phyloP scores from a whole-genome alignment of 164 flowering plant genomes.

The Annona cherimola region DNA sequence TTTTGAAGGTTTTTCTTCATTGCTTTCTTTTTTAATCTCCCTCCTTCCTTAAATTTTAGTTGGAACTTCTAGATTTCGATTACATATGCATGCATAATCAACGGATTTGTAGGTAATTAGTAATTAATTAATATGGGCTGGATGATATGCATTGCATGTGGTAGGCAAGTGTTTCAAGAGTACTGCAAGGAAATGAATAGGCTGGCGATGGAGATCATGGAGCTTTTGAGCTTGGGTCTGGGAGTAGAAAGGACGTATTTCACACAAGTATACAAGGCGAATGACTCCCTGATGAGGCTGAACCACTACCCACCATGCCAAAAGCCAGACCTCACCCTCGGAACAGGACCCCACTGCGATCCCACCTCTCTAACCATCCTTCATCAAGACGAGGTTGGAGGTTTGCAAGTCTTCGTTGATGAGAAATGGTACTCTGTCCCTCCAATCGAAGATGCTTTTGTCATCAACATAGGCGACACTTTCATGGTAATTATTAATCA shows the following conservation, averaged over 20 bases:
- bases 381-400: slow-evolving; percentile 66
- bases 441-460: slow-evolving; percentile 56
- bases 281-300: slow-evolving; percentile 63
- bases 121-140: no score
- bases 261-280: slow-evolving; percentile 47
- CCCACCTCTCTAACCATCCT: slow-evolving; percentile 71
- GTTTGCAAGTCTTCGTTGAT: slow-evolving; percentile 60
- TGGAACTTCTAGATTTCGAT: no score
- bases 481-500: slow-evolving; percentile 41
- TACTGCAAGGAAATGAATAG: slow-evolving; percentile 57
- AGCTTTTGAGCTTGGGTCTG: slow-evolving; percentile 57
- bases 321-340: slow-evolving; percentile 54
- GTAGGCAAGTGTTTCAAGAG: slow-evolving; percentile 53
- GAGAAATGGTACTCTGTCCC: slow-evolving; percentile 47
- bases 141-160: neutral
- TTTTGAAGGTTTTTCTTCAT: no score
- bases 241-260: slow-evolving; percentile 40
- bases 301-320: slow-evolving; percentile 72
- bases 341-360: slow-evolving; percentile 81
- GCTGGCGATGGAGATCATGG: slow-evolving; percentile 54
- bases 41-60: no score
- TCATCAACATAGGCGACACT: slow-evolving; percentile 75
- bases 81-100: no score
- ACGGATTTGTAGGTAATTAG: no score
- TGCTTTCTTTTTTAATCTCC: no score